These are phyloP conservation scores for Amanita jacksonii DNA, from an alignment of 768 basidiomycete species.

Conservation along the genomic window DNA sequence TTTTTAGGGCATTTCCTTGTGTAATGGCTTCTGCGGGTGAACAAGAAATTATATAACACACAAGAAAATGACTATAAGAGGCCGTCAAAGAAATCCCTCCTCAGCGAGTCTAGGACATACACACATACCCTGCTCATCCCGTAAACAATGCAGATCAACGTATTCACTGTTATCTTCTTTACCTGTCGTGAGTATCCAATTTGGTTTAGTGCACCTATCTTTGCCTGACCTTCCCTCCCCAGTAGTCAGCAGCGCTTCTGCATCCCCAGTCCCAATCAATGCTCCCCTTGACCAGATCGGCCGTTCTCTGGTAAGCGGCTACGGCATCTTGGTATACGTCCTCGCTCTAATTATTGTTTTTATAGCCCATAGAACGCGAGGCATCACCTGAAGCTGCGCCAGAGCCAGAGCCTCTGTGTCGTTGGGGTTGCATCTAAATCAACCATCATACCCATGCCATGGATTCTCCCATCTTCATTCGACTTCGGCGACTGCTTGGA, in stretches of 20 bases:
- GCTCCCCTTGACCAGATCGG: conserved; percentile 16
- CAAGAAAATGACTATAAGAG: no score
- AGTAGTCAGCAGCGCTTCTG: conserved; percentile 17
- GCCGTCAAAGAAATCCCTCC: background rate
- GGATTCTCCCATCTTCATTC: background rate
- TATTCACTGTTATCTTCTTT: conserved; percentile 17
- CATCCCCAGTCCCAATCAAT: conserved; percentile 21
- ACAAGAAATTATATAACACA: conserved; percentile 5
- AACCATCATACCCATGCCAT: background rate
- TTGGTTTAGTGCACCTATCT: background rate
- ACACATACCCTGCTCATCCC: no score
- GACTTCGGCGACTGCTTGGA: background rate
- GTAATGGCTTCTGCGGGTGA: background rate
- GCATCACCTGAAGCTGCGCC: conserved; percentile 12
- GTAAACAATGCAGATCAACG: conserved; percentile 23
- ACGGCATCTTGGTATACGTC: background rate
- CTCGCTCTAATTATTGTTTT: background rate
- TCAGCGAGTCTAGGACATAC: background rate
- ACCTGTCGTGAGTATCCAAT: conserved; percentile 18
- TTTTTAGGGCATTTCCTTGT: conserved; percentile 16
- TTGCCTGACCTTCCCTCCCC: background rate
- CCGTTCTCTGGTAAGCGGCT: conserved; percentile 11
- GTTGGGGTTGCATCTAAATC: conserved; percentile 13
- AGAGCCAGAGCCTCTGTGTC: conserved; percentile 2
- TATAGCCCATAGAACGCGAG: conserved; percentile 16